Evolutionary conservation across 164 flowering plant genomes (phyloP).

Genomic region (Vitis rotundifolia): DNA sequence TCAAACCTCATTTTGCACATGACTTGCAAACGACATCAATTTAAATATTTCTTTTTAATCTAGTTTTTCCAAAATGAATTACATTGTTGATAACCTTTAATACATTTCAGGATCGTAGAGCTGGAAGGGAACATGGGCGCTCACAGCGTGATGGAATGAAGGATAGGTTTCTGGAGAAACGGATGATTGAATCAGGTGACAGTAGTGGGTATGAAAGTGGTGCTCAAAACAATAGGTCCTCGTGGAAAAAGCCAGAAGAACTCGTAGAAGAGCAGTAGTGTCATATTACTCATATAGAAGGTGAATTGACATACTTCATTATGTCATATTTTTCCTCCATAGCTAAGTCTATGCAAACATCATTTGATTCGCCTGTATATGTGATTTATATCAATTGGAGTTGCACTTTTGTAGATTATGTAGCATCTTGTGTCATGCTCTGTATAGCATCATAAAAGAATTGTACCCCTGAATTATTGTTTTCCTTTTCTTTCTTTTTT

Average conservation of each 20-base stretch:
- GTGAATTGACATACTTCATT: slow-evolving; percentile 6
- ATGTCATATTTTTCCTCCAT: not conserved
- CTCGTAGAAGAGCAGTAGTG: slow-evolving; percentile 24
- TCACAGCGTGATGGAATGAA: slow-evolving; percentile 27
- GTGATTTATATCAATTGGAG: slow-evolving; percentile 1
- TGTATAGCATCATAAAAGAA: too few relatives aligned
- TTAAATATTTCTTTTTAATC: not conserved
- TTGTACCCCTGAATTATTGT: too few relatives aligned
- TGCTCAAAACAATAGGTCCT: slow-evolving; percentile 35
- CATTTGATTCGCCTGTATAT: slow-evolving; percentile 9
- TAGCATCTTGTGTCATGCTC: not conserved
- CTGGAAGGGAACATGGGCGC: slow-evolving; percentile 46
- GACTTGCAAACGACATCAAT: too few relatives aligned
- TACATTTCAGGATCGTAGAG: slow-evolving; percentile 51
- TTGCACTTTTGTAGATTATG: slow-evolving; percentile 8
- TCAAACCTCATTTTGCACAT: too few relatives aligned
- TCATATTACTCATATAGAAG: not conserved
- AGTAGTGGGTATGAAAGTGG: slow-evolving; percentile 80
- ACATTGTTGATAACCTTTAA: not conserved
- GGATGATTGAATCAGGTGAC: slow-evolving; percentile 61
- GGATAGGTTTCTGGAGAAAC: slow-evolving; percentile 44
- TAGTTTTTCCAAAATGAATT: not conserved
- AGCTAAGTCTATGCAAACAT: not conserved
- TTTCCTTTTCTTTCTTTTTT: too few relatives aligned
- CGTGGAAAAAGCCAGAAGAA: slow-evolving; percentile 44